These are phyloP conservation scores for Cadophora luteo-olivacea DNA, from an alignment of 2,329 filamentous ascomycete genomes.

Conservation along the genomic window DNA sequence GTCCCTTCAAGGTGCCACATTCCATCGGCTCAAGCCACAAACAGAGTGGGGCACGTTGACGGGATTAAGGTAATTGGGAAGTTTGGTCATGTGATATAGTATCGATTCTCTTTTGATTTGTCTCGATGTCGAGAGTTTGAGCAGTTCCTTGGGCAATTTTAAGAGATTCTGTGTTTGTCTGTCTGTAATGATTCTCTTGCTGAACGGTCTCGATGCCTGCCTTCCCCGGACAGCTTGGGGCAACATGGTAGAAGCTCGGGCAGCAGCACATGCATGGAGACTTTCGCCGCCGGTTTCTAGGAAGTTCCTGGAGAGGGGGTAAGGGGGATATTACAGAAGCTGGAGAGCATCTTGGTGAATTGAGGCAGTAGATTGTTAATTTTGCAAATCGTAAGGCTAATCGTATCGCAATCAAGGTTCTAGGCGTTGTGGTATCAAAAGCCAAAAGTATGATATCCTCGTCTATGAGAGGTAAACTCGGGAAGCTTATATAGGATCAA, in stretches of 20 bases:
- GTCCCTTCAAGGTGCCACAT: neutral
- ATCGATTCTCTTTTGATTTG: neutral
- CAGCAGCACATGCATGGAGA: neutral
- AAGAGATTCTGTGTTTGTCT: neutral
- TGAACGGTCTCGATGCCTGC: neutral
- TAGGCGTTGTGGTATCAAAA: neutral
- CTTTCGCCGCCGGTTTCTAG: neutral
- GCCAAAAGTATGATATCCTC: neutral
- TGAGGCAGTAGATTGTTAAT: neutral
- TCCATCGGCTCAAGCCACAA: slow-evolving; percentile 16
- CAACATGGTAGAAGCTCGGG: neutral
- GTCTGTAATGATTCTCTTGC: neutral
- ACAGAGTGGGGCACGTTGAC: neutral
- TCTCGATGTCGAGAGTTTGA: neutral
- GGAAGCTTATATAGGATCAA: neutral
- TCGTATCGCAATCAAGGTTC: too few species aligned
- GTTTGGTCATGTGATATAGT: slow-evolving; percentile 6
- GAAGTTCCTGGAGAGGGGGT: neutral
- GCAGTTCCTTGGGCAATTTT: too few species aligned
- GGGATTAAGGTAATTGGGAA: neutral
- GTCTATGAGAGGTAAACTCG: neutral
- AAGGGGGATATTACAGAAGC: neutral
- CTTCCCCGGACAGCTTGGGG: neutral
- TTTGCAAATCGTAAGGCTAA: too few species aligned
- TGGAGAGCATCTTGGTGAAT: neutral